These are phyloP conservation scores for Prinsepia uniflora DNA, from an alignment of 306 rosid genomes.

Conservation along the genomic window DNA sequence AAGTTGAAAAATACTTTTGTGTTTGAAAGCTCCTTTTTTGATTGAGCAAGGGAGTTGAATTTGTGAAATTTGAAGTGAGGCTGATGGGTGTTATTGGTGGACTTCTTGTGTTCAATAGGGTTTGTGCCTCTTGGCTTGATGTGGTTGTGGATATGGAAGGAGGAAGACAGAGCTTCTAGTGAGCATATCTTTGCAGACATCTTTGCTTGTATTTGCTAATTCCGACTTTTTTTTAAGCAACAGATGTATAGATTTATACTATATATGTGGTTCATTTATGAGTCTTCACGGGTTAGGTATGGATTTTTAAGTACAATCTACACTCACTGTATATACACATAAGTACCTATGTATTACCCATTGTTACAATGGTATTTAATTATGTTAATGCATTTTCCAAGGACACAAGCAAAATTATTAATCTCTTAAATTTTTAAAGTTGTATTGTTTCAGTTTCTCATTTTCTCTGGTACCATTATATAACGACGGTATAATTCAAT, in stretches of 20 bases:
- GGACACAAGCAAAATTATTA: no score
- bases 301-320: neutral
- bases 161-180: constrained; percentile 6
- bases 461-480: no score
- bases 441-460: no score
- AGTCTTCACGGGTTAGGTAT: neutral
- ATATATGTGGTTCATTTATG: neutral
- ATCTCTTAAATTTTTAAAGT: no score
- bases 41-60: constrained; percentile 17
- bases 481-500: no score
- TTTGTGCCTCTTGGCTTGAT: constrained; percentile 13
- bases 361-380: no score
- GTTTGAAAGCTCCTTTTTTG: constrained; percentile 16
- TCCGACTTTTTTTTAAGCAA: neutral
- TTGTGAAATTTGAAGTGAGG: constrained; percentile 20
- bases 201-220: neutral
- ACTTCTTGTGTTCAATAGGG: neutral
- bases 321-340: neutral
- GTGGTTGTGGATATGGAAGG: constrained; percentile 8
- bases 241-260: neutral
- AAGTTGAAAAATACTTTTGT: constrained; percentile 42
- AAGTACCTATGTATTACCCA: neutral
- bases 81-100: constrained; percentile 7
- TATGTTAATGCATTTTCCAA: no score
- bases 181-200: constrained; percentile 12